phyloP scores from a whole-genome alignment of 495 filamentous ascomycete genomes.

The Podospora bellae-mahoneyi region DNA sequence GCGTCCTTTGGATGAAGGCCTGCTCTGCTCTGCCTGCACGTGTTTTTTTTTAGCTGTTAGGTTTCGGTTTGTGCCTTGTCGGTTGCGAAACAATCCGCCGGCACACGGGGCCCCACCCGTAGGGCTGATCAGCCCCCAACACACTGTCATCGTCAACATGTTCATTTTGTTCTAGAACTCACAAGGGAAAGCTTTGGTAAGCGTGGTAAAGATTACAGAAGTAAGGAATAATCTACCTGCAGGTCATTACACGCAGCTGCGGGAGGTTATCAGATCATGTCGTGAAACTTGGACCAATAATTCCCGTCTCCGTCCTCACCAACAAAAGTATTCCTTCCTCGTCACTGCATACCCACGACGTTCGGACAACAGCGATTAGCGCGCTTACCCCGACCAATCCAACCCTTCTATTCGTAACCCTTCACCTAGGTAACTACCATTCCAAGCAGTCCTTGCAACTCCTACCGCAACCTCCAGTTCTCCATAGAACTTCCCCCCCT shows the following conservation, averaged over 20 bases:
- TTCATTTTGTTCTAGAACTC: background rate
- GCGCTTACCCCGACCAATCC: background rate
- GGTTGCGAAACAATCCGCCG: background rate
- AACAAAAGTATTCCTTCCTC: too few relatives aligned
- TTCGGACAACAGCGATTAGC: background rate
- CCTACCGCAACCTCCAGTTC: background rate
- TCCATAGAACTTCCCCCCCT: background rate
- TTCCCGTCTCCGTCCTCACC: background rate
- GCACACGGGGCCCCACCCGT: background rate
- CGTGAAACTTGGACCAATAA: background rate
- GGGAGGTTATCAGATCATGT: background rate
- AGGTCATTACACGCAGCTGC: background rate
- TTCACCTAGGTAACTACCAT: background rate
- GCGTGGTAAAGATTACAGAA: background rate
- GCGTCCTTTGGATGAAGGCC: background rate
- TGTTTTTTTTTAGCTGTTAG: background rate
- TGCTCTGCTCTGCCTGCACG: background rate
- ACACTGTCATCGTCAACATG: background rate
- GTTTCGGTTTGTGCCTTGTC: background rate
- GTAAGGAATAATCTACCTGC: background rate
- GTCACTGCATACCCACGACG: too few relatives aligned
- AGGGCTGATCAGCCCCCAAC: background rate
- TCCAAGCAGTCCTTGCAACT: background rate
- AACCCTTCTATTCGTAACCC: background rate
- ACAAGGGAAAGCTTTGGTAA: too few relatives aligned